phyloP scores from a whole-genome alignment of 148 eudicot species.

The Vaccinium darrowii region DNA sequence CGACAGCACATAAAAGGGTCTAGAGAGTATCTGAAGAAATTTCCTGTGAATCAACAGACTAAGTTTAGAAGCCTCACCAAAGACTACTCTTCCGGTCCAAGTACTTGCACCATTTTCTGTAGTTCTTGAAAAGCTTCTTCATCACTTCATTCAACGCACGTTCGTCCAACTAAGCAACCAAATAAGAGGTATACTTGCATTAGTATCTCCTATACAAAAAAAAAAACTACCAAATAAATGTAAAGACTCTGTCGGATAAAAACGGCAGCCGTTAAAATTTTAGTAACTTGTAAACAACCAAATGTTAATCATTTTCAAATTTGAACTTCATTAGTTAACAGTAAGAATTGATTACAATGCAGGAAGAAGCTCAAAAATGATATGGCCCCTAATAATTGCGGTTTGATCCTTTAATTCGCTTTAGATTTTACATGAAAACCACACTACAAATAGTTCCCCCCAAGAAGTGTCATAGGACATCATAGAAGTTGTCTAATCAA shows the following conservation, averaged over 20 bases:
- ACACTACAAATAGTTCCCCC: background rate
- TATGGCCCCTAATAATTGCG: background rate
- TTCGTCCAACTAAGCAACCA: conserved; percentile 71
- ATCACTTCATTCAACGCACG: conserved; percentile 84
- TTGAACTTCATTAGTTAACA: background rate
- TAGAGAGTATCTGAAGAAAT: background rate
- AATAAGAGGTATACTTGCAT: conserved; percentile 8
- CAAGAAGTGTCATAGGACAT: background rate
- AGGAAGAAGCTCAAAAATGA: background rate
- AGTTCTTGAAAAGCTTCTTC: conserved; percentile 97
- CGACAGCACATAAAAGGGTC: background rate
- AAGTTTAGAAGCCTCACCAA: conserved; percentile 52
- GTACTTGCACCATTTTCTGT: conserved; percentile 96
- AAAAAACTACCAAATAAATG: background rate
- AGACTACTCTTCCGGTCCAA: conserved; percentile 95
- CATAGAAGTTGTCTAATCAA: background rate
- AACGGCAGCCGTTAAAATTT: background rate
- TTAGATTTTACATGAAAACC: background rate
- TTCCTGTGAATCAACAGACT: background rate
- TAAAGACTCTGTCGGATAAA: background rate
- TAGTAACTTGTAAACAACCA: background rate
- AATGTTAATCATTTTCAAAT: background rate
- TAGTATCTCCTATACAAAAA: background rate
- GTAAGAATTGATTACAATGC: background rate
- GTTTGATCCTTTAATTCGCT: background rate